Base-by-base conservation (phyloP, 441 rosid species). In the Euphorbia celastroides region DNA sequence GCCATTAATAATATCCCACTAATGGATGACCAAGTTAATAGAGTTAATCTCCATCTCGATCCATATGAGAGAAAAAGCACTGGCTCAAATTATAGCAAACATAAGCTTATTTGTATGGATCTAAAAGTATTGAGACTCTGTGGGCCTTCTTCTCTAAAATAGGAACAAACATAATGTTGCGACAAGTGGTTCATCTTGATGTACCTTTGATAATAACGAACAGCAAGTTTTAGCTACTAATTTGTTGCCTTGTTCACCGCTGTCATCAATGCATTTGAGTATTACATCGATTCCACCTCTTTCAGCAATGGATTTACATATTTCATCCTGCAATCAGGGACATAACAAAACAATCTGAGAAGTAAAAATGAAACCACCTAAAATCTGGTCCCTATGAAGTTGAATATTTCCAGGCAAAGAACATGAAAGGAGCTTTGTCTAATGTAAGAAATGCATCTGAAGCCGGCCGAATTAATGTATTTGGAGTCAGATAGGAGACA, bases 261-360 rank as follows among this genome's bases (percentile, higher is more conserved):
- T 86, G 62, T 81, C 87, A 79, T 86, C 92, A 76, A 91, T 86
- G 57, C 93, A 85, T 63, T 44, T 75, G 65, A 93, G 90, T 74
- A 88, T 81, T 26, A 76, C 84, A 73, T 89, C 89, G 50, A 93
- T 85, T 66, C 97, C 97, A 36, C 97, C 97, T 75, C 64, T 80
- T 72, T 91, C 96, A 28, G 97, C 96, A 57, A 93, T 88, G 65
- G 86, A 85, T 79, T 83, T 89, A 72, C 97, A 91, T 73, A 93
- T 93, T 75, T 89, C 96, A 73, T 93, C 97, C 99, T 93, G 86
- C 65, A 66, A 41, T 26, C 57, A 42, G 38, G 28, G 67, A 22
- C 42, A 30, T 28, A 22, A 57, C 13, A 14, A 55, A 32, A 71
- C 52, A 36, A 30, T 31, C 22, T 7, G 5, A 57, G 54, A 17